Percentiles rank a stretch among this genome's conserved stretches.
Evolutionary conservation across 2,329 filamentous ascomycete species (phyloP).

Genomic region (Fusarium proliferatum): DNA sequence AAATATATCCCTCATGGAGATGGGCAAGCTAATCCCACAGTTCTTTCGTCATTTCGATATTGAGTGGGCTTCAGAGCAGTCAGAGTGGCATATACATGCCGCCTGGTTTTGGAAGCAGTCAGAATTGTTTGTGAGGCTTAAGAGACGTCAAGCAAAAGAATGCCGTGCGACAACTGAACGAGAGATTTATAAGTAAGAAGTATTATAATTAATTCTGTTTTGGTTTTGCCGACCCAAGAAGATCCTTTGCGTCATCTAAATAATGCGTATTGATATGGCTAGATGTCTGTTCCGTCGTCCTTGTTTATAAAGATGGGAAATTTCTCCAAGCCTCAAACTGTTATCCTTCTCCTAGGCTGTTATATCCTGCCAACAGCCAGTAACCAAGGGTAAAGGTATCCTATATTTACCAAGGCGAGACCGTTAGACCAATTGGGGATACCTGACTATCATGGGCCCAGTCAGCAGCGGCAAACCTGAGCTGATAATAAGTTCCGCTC

Average conservation of each 20-base stretch:
- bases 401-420: no score
- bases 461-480: background rate
- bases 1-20: background rate
- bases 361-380: no score
- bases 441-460: background rate
- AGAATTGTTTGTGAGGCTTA: background rate
- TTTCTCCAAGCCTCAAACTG: no score
- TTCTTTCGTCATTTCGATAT: background rate
- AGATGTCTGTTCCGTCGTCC: no score
- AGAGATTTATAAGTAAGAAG: background rate
- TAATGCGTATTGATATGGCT: no score
- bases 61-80: background rate
- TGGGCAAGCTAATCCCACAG: background rate
- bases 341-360: no score
- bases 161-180: rapidly evolving
- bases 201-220: no score
- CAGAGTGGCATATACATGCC: background rate
- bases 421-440: background rate
- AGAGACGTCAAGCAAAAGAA: background rate
- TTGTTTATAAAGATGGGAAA: no score
- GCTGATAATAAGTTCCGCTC: background rate
- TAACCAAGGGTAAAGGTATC: rapidly evolving
- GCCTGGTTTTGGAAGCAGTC: background rate
- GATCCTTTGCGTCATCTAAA: no score
- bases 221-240: no score